A percentile compares a stretch with the other conserved stretches of the same genome.
These are phyloP conservation scores for Phaeophleospora eucalypticola DNA, from an alignment of 2,329 filamentous ascomycete species.

Conservation along the genomic window DNA sequence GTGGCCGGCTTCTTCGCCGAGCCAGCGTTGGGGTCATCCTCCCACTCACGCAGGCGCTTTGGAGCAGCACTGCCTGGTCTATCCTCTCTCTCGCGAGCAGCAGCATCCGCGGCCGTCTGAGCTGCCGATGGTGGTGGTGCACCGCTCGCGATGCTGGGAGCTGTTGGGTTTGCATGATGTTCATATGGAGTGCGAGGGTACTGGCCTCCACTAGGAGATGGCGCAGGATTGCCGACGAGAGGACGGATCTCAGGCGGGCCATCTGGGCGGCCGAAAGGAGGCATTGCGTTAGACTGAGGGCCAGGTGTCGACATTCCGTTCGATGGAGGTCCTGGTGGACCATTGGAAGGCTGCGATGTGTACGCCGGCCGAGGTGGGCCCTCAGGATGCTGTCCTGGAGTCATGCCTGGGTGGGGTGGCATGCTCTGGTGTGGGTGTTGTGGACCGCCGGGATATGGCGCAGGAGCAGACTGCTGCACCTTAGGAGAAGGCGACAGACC, in stretches of 20 bases:
- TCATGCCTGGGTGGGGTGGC: slow-evolving; percentile 45
- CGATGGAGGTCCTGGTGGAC: slow-evolving; percentile 16
- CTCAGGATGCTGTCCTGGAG: slow-evolving; percentile 20
- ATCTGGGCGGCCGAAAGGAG: slow-evolving; percentile 63
- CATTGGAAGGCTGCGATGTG: slow-evolving; percentile 23
- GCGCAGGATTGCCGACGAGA: slow-evolving; percentile 70
- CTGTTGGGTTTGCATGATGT: slow-evolving; percentile 63
- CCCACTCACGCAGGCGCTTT: slow-evolving; percentile 91
- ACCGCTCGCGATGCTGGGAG: slow-evolving; percentile 62
- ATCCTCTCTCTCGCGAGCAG: slow-evolving; percentile 63
- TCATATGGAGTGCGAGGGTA: slow-evolving; percentile 75
- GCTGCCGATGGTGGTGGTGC: slow-evolving; percentile 62
- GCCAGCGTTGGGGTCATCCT: slow-evolving; percentile 58
- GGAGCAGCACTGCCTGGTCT: slow-evolving; percentile 72
- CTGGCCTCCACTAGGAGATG: slow-evolving; percentile 76
- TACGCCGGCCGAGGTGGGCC: slow-evolving; percentile 22
- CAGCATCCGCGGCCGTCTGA: slow-evolving; percentile 59
- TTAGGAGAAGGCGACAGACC: slow-evolving; percentile 58
- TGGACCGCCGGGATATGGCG: slow-evolving; percentile 46
- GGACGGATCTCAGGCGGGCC: slow-evolving; percentile 79
- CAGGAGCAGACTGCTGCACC: slow-evolving; percentile 51
- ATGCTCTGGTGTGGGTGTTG: slow-evolving; percentile 45
- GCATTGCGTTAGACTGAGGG: slow-evolving; percentile 48
- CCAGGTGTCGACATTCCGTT: slow-evolving; percentile 43
- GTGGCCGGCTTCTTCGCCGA: slow-evolving; percentile 78